phyloP scores from a whole-genome alignment of 257 asterid species.

The Henckelia pumila region DNA sequence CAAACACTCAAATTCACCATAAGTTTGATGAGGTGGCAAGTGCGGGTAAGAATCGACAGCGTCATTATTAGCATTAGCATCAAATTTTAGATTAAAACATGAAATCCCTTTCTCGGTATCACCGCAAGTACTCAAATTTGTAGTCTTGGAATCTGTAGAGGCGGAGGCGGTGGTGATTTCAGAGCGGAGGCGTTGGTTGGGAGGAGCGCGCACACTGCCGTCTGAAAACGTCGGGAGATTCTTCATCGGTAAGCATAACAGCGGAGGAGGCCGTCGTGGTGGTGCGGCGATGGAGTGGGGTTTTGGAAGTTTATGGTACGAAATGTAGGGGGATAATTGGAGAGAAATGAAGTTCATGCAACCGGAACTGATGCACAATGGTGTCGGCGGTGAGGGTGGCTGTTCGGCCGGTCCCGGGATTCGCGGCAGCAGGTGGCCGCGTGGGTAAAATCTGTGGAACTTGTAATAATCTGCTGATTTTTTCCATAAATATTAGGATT shows the following conservation, averaged over 20 bases:
- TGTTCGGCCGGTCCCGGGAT: too few species aligned
- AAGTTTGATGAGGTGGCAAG: too few species aligned
- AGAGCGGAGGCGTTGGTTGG: conserved; percentile 66
- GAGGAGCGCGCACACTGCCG: conserved; percentile 68
- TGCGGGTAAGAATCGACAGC: conserved; percentile 34
- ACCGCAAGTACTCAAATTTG: conserved; percentile 21
- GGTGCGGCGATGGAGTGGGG: conserved; percentile 32
- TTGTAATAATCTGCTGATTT: too few species aligned
- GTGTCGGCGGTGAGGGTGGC: too few species aligned
- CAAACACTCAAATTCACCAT: conserved; percentile 39
- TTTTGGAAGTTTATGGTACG: conserved; percentile 49
- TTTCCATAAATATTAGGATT: too few species aligned
- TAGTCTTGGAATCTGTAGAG: conserved; percentile 32
- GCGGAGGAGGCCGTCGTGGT: conserved; percentile 23
- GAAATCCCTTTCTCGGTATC: conserved; percentile 35
- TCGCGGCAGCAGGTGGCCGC: too few species aligned
- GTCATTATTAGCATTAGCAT: conserved; percentile 22
- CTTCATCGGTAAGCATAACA: conserved; percentile 44
- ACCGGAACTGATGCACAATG: not conserved
- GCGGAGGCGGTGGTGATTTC: conserved; percentile 33
- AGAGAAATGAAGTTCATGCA: conserved; percentile 54
- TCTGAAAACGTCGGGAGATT: conserved; percentile 49
- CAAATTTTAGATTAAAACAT: conserved; percentile 27
- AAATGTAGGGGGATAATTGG: conserved; percentile 32
- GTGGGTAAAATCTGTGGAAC: too few species aligned